These are phyloP conservation scores for Rhynchosporium agropyri DNA, from an alignment of 2,329 filamentous ascomycete genomes.

Conservation along the genomic window DNA sequence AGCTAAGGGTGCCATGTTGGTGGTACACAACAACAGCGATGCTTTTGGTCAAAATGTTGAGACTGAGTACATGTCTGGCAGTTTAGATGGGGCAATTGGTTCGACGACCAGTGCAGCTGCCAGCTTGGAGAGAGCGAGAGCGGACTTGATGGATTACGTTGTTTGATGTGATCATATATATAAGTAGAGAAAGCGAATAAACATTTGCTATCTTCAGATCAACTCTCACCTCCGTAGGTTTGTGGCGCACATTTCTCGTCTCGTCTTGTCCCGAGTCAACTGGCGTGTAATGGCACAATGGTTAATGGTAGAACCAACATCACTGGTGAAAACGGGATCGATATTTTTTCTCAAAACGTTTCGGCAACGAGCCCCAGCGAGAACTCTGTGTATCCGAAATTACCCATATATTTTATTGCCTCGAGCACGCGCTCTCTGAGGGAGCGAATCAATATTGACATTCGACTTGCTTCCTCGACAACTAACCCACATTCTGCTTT, in stretches of 20 bases:
- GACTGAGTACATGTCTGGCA: slow-evolving; percentile 33
- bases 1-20: slow-evolving; percentile 31
- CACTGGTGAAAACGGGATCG: too few relatives aligned
- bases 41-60: slow-evolving; percentile 41
- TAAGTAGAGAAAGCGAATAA: neutral
- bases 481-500: too few relatives aligned
- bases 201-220: too few relatives aligned
- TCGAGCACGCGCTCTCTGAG: neutral
- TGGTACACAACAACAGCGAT: slow-evolving; percentile 41
- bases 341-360: too few relatives aligned
- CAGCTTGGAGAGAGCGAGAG: slow-evolving; percentile 33
- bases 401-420: too few relatives aligned
- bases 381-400: too few relatives aligned
- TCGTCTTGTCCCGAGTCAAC: too few relatives aligned
- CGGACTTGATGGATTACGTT: slow-evolving; percentile 34
- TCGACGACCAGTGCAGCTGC: slow-evolving; percentile 36
- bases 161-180: slow-evolving; percentile 13
- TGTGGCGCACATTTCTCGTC: too few relatives aligned
- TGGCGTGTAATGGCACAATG: too few relatives aligned
- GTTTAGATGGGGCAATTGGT: slow-evolving; percentile 40
- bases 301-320: too few relatives aligned
- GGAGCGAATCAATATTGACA: neutral
- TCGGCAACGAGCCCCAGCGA: too few relatives aligned
- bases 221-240: too few relatives aligned
- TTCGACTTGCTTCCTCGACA: neutral